Base-by-base conservation (phyloP, 768 basidiomycete genomes). In the Antrodiella citrinella region DNA sequence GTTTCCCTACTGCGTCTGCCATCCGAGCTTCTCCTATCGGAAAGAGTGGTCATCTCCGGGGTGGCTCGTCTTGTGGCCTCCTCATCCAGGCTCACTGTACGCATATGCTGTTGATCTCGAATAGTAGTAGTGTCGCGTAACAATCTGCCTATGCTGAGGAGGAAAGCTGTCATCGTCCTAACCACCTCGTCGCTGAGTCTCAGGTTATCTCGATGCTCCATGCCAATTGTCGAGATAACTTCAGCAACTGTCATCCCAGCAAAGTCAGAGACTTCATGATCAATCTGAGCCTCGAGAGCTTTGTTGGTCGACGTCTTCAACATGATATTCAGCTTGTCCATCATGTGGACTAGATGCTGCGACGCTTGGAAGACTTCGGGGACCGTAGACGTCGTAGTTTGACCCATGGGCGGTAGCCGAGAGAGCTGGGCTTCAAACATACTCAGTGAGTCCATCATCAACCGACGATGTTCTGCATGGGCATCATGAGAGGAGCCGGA, bases 101-200 rank as follows among this genome's bases (percentile, higher is more conserved):
- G 65, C 26, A 65, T 65, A 64, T 81, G 78, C 39, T 72, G 60
- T 45, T 68, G 69, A 19, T 66, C 68, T 10, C 63, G 59, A 49
- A 63, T 59, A 46, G 65, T 50, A 23, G 66, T 65, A 20, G 73
- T 63, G 47, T 90, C 88, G 52, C 80, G 74, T 51, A 90, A 62
- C 10, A 84, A 72, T 62, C 77, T 78, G 25, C 90, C 87, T 4
- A 85, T 72, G 25, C 84, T 83, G n/a, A 91, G 67, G 55, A 91
- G 65, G 51, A 91, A 78, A 39, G 80, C 82, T 5, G 89, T 91
- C 62, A 87, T 69, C 4, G 79, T 81, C 49, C 90, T 70, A 3
- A 91, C 82, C 43, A 90, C 69, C 62, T 91, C 89, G 61, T 91
- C 90, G 53, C 84, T 84, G 49, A 80, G 75, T 58, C 83, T 72